These are phyloP conservation scores for Gaeumannomyces sp. DNA, from an alignment of 2,329 filamentous ascomycete genomes.

Conservation along the genomic window DNA sequence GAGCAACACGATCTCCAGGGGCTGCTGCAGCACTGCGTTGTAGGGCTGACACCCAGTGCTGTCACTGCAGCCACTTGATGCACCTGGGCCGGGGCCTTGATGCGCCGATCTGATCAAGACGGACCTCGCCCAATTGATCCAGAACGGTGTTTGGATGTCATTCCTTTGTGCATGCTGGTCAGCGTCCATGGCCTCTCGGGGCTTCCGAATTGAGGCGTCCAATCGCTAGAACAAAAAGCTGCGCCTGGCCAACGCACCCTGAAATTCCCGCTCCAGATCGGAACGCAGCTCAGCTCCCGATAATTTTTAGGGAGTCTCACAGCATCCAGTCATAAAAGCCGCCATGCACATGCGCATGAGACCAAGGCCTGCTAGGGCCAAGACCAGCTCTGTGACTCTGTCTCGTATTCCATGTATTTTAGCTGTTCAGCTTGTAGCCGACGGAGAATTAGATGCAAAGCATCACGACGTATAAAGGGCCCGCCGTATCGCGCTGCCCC, in stretches of 20 bases:
- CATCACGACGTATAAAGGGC: background rate
- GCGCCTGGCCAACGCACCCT: background rate
- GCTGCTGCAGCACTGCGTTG: background rate
- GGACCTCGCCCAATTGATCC: too few relatives aligned
- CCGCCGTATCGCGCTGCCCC: background rate
- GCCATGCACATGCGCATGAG: background rate
- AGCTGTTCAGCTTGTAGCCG: too few relatives aligned
- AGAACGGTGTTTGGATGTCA: too few relatives aligned
- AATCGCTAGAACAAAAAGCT: background rate
- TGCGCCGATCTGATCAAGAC: too few relatives aligned
- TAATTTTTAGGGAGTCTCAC: conserved; percentile 8
- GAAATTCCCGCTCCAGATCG: background rate
- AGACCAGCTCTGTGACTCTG: background rate
- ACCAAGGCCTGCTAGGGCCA: background rate
- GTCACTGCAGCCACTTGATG: too few relatives aligned
- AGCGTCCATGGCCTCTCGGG: too few relatives aligned
- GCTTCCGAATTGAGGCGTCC: background rate
- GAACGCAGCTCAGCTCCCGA: conserved; percentile 9
- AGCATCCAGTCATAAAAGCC: background rate
- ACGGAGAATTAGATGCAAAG: too few relatives aligned
- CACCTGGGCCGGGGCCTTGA: too few relatives aligned
- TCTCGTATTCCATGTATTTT: too few relatives aligned
- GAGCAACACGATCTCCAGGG: background rate
- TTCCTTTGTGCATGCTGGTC: too few relatives aligned
- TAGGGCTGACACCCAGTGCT: background rate